Percentiles rank a stretch among this genome's conserved stretches.
These are phyloP conservation scores for Ascochyta koolunga DNA, from an alignment of 2,329 filamentous ascomycete species.

Conservation along the genomic window DNA sequence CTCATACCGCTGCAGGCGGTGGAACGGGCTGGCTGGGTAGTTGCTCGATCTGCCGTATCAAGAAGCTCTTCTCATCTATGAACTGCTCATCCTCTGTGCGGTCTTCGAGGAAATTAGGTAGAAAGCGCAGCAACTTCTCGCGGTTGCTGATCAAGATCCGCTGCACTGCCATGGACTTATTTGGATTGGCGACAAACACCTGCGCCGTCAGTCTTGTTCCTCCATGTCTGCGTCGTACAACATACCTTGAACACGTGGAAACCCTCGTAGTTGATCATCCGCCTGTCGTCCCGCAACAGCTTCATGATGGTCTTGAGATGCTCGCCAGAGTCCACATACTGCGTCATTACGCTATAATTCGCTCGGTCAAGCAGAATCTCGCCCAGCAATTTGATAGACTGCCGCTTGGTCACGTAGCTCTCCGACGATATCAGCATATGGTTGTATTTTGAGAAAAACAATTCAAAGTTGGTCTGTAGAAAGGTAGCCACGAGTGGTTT, in stretches of 20 bases:
- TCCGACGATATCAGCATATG: slow-evolving; percentile 84
- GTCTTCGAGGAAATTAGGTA: slow-evolving; percentile 91
- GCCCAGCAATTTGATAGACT: slow-evolving; percentile 95
- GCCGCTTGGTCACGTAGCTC: slow-evolving; percentile 96
- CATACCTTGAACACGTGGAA: slow-evolving; percentile 95
- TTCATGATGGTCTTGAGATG: slow-evolving; percentile 99
- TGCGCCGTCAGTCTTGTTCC: slow-evolving; percentile 36
- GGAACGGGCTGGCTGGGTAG: slow-evolving; percentile 43
- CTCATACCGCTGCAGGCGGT: slow-evolving; percentile 28
- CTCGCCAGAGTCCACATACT: slow-evolving; percentile 92
- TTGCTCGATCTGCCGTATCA: slow-evolving; percentile 86
- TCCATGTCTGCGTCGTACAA: background rate
- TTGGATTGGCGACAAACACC: slow-evolving; percentile 97
- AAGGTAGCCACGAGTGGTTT: slow-evolving; percentile 90
- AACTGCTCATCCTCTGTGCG: slow-evolving; percentile 98
- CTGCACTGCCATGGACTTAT: slow-evolving; percentile 95
- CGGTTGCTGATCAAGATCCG: slow-evolving; percentile 96
- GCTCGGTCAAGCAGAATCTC: slow-evolving; percentile 93
- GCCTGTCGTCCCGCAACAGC: slow-evolving; percentile 88
- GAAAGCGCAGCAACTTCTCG: slow-evolving; percentile 85
- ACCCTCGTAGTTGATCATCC: slow-evolving; percentile 99
- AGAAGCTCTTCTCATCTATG: slow-evolving; percentile 94
- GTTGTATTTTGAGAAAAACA: slow-evolving; percentile 94
- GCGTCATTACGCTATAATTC: slow-evolving; percentile 98
- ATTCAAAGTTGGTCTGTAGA: slow-evolving; percentile 84